These are phyloP conservation scores for Forsythia suspensa DNA, from an alignment of 257 asterid genomes.

Conservation along the genomic window DNA sequence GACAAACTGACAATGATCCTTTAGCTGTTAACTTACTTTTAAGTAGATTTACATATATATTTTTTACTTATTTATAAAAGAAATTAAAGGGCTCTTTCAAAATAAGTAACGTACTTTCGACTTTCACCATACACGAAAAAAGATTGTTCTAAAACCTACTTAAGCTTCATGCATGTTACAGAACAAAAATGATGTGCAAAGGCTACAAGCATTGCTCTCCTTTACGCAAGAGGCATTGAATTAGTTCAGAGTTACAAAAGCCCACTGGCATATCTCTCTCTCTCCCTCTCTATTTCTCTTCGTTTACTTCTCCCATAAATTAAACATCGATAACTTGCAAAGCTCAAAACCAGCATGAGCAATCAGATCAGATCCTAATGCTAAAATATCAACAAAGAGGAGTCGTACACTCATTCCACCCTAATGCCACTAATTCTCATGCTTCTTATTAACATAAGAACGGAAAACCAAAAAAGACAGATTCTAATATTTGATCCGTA, in stretches of 20 bases:
- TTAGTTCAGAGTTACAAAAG: neutral
- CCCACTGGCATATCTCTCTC: neutral
- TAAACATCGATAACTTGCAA: neutral
- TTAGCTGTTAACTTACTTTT: too few relatives aligned
- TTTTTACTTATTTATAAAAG: too few relatives aligned
- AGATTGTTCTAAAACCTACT: too few relatives aligned
- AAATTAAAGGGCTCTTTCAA: neutral
- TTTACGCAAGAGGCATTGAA: neutral
- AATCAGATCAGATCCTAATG: neutral
- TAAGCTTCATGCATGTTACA: neutral
- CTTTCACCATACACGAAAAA: neutral
- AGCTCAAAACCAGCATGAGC: neutral
- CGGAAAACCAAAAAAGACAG: neutral
- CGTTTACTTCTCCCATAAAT: neutral
- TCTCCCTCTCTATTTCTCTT: neutral
- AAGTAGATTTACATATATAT: neutral
- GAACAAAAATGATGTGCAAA: neutral
- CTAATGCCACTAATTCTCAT: neutral
- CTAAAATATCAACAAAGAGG: neutral
- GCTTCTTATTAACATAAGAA: neutral
- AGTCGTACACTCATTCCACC: neutral
- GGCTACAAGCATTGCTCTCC: neutral
- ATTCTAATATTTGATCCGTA: neutral
- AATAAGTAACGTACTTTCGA: neutral
- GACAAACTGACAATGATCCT: neutral